Evolutionary conservation across 2,329 filamentous ascomycete genomes (phyloP).

Genomic region (Alternaria ethzedia): DNA sequence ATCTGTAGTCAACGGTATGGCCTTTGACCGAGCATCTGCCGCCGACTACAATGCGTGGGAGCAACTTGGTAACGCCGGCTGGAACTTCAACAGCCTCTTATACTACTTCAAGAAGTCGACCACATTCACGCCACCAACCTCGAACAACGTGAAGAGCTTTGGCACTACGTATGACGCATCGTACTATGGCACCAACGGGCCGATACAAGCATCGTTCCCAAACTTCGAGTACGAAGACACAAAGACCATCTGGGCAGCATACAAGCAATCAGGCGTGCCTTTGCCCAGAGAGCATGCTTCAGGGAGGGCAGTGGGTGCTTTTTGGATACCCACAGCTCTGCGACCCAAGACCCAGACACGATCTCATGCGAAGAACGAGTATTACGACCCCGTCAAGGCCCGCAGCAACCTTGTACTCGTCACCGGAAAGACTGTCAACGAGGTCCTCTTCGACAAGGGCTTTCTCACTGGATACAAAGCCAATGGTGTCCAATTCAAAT

Average conservation of each 20-base stretch:
- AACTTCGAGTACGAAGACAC: conserved; percentile 33
- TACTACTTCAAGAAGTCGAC: conserved; percentile 42
- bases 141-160: conserved; percentile 20
- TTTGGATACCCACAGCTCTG: conserved; percentile 38
- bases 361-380: conserved; percentile 41
- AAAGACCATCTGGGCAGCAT: conserved; percentile 28
- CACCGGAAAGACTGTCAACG: conserved; percentile 31
- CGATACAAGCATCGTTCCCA: conserved; percentile 33
- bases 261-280: conserved; percentile 23
- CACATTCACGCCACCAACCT: conserved; percentile 28
- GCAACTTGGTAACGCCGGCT: conserved; percentile 61
- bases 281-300: conserved; percentile 34
- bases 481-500: conserved; percentile 30
- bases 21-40: conserved; percentile 44
- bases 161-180: conserved; percentile 34
- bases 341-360: conserved; percentile 37
- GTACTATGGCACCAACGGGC: conserved; percentile 32
- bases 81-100: conserved; percentile 39
- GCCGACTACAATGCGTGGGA: conserved; percentile 62
- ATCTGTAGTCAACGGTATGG: conserved; percentile 49
- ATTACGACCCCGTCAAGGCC: conserved; percentile 31
- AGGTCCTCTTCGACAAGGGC: conserved; percentile 30
- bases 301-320: conserved; percentile 35
- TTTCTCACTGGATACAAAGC: conserved; percentile 21
- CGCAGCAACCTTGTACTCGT: conserved; percentile 32